Base-by-base conservation (phyloP, 2,329 filamentous ascomycete species). In the Gliomastix tumulicola region DNA sequence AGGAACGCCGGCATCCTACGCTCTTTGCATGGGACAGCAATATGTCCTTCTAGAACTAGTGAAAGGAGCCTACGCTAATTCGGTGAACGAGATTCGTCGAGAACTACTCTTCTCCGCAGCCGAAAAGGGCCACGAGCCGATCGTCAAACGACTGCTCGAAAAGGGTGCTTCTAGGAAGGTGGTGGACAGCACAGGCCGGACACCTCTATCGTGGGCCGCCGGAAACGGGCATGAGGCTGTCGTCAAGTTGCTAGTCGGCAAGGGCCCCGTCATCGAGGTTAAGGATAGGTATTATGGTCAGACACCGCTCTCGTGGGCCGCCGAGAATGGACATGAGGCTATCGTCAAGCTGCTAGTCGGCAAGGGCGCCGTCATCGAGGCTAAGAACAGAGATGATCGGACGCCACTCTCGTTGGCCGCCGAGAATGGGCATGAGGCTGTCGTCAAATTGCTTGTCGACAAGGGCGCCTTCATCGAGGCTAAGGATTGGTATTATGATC, bases 101-200 rank as follows among this genome's bases (percentile, higher is more conserved):
- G 11, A 28, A 4, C 25, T 28, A 3, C 25, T 28, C 25, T 28
- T 28, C 3, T 28, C 25, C 25, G 10, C 25, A n/a, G 11, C 25
- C 11, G 15, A 30, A 15, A 20, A 30, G 6, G 39, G 35, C 7
- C 32, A 39, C 19, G 19, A 34, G 13, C 34, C 27, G 17, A 16
- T 34, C 19, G 32, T 33, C 6, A 12, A 21, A n/a, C 32, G 21
- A n/a, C 43, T 49, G 20, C 35, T 49, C 18, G 40, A 32, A 8
- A 45, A 41, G 9, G 45, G 47, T 12, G 45, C 43, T 11, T 35
- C 39, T 7, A 36, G 47, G 18, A 41, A 48, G 3, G 44, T 39
- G 25, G 40, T 34, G 21, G 44, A 44, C 18, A 32, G 34, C 2
- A 39, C 41, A 32, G 42, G 44, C 18, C 38, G 41, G 1, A 48